These are phyloP conservation scores for Exophiala sp. DNA, from an alignment of 2,329 filamentous ascomycete species.

Conservation along the genomic window DNA sequence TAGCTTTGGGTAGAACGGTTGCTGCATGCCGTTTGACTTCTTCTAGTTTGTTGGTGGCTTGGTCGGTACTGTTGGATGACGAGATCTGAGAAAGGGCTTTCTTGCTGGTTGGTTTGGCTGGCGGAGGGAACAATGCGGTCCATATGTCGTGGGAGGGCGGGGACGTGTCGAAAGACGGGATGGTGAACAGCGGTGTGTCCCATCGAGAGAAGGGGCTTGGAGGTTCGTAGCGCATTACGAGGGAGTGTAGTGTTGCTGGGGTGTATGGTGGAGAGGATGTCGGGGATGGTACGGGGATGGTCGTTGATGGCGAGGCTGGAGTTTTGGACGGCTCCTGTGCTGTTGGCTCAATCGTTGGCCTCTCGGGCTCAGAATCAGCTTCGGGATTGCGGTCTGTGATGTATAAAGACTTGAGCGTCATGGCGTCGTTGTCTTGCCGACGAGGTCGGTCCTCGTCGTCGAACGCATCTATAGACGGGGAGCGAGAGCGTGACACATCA, in stretches of 20 bases:
- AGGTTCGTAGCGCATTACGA: slow-evolving; percentile 65
- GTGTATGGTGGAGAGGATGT: slow-evolving; percentile 44
- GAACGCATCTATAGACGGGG: slow-evolving; percentile 17
- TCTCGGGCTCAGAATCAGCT: neutral
- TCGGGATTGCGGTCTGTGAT: slow-evolving; percentile 8
- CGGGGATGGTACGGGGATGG: slow-evolving; percentile 21
- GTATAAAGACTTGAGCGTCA: slow-evolving; percentile 28
- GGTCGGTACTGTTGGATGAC: neutral
- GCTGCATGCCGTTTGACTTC: slow-evolving; percentile 41
- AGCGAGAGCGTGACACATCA: slow-evolving; percentile 8
- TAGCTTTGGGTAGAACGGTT: slow-evolving; percentile 40
- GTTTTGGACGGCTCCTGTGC: too few species aligned
- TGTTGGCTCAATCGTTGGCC: too few species aligned
- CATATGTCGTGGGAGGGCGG: slow-evolving; percentile 60
- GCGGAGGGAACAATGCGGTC: slow-evolving; percentile 47
- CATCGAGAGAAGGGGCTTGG: slow-evolving; percentile 64
- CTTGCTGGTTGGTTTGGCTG: slow-evolving; percentile 22
- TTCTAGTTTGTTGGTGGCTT: slow-evolving; percentile 23
- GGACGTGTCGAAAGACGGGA: slow-evolving; percentile 53
- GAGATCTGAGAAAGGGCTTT: slow-evolving; percentile 22
- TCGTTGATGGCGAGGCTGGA: slow-evolving; percentile 2
- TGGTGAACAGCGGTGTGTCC: slow-evolving; percentile 64
- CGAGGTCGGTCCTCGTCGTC: slow-evolving; percentile 1
- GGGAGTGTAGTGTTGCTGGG: slow-evolving; percentile 58
- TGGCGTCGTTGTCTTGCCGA: slow-evolving; percentile 17